Conservation (phyloP, 2,329 filamentous ascomycete genomes). For the Alternaria tenuissima region DNA sequence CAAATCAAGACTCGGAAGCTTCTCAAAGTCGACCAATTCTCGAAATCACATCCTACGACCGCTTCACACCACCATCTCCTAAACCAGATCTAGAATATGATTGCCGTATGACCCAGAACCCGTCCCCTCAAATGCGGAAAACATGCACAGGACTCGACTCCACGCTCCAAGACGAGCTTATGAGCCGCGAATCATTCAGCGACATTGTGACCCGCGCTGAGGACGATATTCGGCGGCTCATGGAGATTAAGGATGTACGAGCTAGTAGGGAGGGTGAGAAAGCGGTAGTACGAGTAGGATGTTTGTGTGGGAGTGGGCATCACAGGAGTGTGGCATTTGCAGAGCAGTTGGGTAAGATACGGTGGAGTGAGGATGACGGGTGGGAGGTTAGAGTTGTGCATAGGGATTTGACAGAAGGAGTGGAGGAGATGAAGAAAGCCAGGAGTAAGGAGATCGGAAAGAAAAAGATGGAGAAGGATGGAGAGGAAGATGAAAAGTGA, state of each 20-base stretch:
- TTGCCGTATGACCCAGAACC: conserved; percentile 16
- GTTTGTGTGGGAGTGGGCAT: conserved; percentile 16
- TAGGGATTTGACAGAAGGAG: conserved; percentile 10
- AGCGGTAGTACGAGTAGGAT: conserved; percentile 9
- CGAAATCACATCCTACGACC: conserved; percentile 17
- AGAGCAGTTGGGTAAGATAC: conserved; percentile 15
- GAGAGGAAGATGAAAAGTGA: neutral
- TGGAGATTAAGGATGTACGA: conserved; percentile 12
- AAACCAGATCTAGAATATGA: conserved; percentile 18
- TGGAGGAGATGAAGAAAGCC: neutral
- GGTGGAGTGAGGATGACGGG: conserved; percentile 5
- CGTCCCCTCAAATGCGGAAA: neutral
- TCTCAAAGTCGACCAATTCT: conserved; percentile 3
- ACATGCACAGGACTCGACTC: conserved; percentile 13
- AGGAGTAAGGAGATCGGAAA: neutral
- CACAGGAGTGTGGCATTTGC: conserved; percentile 20
- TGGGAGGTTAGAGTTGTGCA: conserved; percentile 16
- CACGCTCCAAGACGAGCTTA: conserved; percentile 14
- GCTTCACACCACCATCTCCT: conserved; percentile 8
- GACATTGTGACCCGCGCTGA: conserved; percentile 4
- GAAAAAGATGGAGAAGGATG: neutral
- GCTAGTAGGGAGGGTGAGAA: conserved; percentile 2
- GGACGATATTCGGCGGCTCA: conserved; percentile 7
- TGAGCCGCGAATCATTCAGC: conserved; percentile 10
- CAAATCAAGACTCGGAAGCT: neutral